Percentiles rank a stretch among this genome's conserved stretches.
Conservation (phyloP, 2,329 filamentous ascomycete genomes). For the Beauveria rudraprayagi region DNA sequence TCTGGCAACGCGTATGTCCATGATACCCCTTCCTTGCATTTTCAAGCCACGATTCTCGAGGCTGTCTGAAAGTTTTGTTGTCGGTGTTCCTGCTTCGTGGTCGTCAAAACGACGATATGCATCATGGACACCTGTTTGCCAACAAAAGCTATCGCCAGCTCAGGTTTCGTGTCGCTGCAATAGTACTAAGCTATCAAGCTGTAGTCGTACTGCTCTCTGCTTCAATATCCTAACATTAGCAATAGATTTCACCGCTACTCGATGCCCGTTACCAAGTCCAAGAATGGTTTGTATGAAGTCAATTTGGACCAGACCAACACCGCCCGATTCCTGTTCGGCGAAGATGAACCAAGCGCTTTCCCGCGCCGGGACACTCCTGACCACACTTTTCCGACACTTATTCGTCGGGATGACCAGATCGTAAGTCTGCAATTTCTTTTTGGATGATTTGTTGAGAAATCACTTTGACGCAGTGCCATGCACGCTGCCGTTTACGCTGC, state of each 20-base stretch:
- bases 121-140: neutral
- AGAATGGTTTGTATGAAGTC: constrained; percentile 58
- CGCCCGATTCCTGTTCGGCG: constrained; percentile 76
- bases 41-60: neutral
- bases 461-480: neutral
- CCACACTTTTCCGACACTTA: constrained; percentile 80
- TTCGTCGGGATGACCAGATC: constrained; percentile 53
- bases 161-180: neutral
- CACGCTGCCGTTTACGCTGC: neutral
- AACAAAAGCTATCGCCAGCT: neutral
- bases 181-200: neutral
- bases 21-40: neutral
- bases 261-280: constrained; percentile 74
- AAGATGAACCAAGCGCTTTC: constrained; percentile 55
- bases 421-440: constrained; percentile 32
- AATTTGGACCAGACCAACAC: constrained; percentile 78
- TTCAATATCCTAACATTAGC: constrained; percentile 11
- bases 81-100: neutral
- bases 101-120: neutral
- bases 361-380: constrained; percentile 53
- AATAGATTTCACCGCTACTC: constrained; percentile 80
- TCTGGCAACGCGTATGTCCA: constrained; percentile 70
- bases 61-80: neutral
- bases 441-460: neutral
- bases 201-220: neutral